These are phyloP conservation scores for Lithospermum erythrorhizon DNA, from an alignment of 257 asterid species.

Conservation along the genomic window DNA sequence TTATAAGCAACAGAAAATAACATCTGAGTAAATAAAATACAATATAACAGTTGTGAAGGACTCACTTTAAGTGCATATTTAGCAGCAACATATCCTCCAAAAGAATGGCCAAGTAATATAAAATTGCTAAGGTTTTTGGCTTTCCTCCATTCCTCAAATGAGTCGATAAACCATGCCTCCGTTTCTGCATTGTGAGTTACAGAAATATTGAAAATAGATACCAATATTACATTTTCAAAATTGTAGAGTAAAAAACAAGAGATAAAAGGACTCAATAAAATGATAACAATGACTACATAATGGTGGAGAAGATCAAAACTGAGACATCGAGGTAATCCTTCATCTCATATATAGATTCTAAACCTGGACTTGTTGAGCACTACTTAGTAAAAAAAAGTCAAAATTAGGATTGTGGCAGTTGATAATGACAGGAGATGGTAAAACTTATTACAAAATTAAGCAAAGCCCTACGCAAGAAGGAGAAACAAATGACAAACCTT, in stretches of 20 bases:
- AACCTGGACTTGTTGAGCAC: neutral
- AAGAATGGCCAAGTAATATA: slow-evolving; percentile 92
- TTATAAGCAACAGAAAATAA: slow-evolving; percentile 13
- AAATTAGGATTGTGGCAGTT: neutral
- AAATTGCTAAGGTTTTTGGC: slow-evolving; percentile 74
- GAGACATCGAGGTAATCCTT: neutral
- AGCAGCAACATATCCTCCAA: slow-evolving; percentile 94
- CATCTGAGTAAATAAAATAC: neutral
- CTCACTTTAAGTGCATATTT: slow-evolving; percentile 83
- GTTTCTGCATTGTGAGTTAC: slow-evolving; percentile 45
- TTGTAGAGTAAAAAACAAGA: neutral
- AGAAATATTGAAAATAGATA: neutral
- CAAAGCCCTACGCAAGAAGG: neutral
- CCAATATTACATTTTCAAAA: neutral
- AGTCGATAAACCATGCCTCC: slow-evolving; percentile 76
- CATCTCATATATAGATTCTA: neutral
- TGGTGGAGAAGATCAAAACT: neutral
- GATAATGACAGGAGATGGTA: neutral
- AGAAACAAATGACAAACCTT: slow-evolving; percentile 41
- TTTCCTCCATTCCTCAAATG: slow-evolving; percentile 96
- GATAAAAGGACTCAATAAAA: neutral
- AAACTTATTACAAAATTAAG: neutral
- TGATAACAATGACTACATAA: neutral
- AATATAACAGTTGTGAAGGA: neutral
- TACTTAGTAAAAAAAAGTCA: neutral